Evolutionary conservation across 2,329 filamentous ascomycete genomes (phyloP), one percentile per base, ranked within the genome.

Genomic region (Talaromyces sp.): DNA sequence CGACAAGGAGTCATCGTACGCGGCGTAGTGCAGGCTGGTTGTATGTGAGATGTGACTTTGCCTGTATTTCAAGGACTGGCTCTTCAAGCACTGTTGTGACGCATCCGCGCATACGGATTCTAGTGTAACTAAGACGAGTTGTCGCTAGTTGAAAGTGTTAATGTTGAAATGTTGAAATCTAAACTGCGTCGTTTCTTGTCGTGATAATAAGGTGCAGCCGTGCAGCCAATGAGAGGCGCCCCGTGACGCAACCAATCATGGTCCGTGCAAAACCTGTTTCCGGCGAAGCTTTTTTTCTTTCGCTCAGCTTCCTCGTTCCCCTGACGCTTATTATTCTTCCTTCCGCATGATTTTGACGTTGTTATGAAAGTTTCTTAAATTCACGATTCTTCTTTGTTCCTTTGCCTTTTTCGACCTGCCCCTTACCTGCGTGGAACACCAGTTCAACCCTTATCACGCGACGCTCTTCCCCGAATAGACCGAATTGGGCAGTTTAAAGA

Each of bases 281-380:
- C n/a, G 31, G 61, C 65, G 60, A 63, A 58, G 64, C 63, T 62
- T 59, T 38, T 53, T 56, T 61, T 38, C 58, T 62, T 55, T 14
- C 17, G 32, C n/a, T 31, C 26, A 19, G 13, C 7, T 13, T 55
- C 19, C 29, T 35, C 32, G 32, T 14, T 35, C 19, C 21, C 26
- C 24, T 52, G 13, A n/a, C 13, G 27, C 19, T 4, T 4, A 1
- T n/a, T 11, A 29, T 29, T 52, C 27, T 52, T 31, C 14, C 17
- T 29, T n/a, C 10, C 17, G 49, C 14, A 52, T 29, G 49, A 29
- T n/a, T 29, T 27, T 52, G 49, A 26, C 6, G 49, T 52, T 52
- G 17, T 29, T 8, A 52, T 29, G 27, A 46, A 24, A 21, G 43
- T 24, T 7, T 46, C 2, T 46, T 46, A 13, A 13, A 24, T 35